phyloP scores from a whole-genome alignment of 805 yeast genomes.

The Suhomyces pyralidae region DNA sequence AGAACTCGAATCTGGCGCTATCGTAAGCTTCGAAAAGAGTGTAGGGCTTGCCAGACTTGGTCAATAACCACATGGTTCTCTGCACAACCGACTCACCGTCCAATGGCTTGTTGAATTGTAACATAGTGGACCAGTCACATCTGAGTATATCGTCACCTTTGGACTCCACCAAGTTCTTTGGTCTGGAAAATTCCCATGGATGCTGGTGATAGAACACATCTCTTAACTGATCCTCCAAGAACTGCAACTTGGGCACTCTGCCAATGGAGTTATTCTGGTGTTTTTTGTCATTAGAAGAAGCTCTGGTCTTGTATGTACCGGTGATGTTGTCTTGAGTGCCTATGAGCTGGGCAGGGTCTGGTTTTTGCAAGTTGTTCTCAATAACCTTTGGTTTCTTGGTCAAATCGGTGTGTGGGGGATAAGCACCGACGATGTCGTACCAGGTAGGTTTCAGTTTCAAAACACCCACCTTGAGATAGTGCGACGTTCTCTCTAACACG shows the following conservation, averaged over 20 bases:
- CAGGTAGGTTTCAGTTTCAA: slow-evolving; percentile 76
- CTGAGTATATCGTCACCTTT: slow-evolving; percentile 53
- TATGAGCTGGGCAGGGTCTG: slow-evolving; percentile 26
- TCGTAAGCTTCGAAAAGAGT: slow-evolving; percentile 70
- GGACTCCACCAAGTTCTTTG: slow-evolving; percentile 78
- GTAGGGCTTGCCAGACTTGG: slow-evolving; percentile 14
- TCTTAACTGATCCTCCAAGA: slow-evolving; percentile 79
- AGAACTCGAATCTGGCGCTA: slow-evolving; percentile 83
- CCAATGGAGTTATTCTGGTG: slow-evolving; percentile 41
- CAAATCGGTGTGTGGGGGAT: slow-evolving; percentile 74
- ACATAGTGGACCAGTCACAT: slow-evolving; percentile 76
- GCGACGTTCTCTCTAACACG: slow-evolving; percentile 78
- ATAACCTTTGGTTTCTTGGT: slow-evolving; percentile 42
- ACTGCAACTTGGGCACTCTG: slow-evolving; percentile 52
- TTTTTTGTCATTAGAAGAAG: slow-evolving; percentile 31
- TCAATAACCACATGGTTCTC: slow-evolving; percentile 40
- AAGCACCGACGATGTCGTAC: slow-evolving; percentile 78
- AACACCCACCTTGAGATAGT: slow-evolving; percentile 68
- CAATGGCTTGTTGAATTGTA: slow-evolving; percentile 67
- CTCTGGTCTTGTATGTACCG: slow-evolving; percentile 46
- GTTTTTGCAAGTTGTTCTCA: slow-evolving; percentile 19
- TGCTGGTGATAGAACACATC: slow-evolving; percentile 83
- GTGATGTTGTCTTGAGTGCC: slow-evolving; percentile 16
- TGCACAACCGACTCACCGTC: slow-evolving; percentile 74
- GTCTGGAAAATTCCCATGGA: slow-evolving; percentile 97